Evolutionary conservation across 2,329 filamentous ascomycete species (phyloP), one percentile per base, ranked within the genome.

Genomic region (Fusarium cicatricum): DNA sequence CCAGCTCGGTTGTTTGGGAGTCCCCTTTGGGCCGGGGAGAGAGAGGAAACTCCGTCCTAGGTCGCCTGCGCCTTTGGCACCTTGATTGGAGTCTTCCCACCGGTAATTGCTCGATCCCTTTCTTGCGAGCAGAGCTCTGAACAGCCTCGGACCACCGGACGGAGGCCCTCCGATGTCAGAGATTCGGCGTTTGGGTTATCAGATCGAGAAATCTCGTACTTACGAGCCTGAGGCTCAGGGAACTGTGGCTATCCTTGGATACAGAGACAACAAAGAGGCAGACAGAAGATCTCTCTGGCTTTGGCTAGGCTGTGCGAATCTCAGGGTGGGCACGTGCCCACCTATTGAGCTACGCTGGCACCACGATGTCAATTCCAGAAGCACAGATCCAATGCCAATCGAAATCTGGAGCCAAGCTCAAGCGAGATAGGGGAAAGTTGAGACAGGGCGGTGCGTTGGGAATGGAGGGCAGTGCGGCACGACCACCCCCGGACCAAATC

Each of bases 21-120:
- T 49, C 52, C 65, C 65, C 63, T 56, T 67, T 67, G 45, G 61
- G 41, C 65, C 63, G 65, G 65, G 61, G 60, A 55, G 51, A 41
- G 34, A 52, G 31, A 38, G 21, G 14, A 52, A 44, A 63, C 52
- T 64, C 60, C 56, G 47, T 51, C 28, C 14, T 33, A 39, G 37
- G 54, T 62, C 33, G 28, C 17, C 47, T 16, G 36, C 21, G 34
- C 29, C 33, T 52, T 49, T 52, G 23, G 29, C 33, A 49, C 31
- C 31, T 33, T 31, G 49, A 42, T 50, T 62, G 53, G 42, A 48
- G 57, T 57, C 34, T 9, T 26, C 46, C 9, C n/a, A n/a, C n/a
- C n/a, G n/a, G n/a, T n/a, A n/a, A n/a, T n/a, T n/a, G n/a, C n/a
- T n/a, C n/a, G 29, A 44, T 52, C 21, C 58, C 58, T 61, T 61